Base-by-base conservation (phyloP, 192 early-diverging fungal genomes). In the Obelidium mucronatum region DNA sequence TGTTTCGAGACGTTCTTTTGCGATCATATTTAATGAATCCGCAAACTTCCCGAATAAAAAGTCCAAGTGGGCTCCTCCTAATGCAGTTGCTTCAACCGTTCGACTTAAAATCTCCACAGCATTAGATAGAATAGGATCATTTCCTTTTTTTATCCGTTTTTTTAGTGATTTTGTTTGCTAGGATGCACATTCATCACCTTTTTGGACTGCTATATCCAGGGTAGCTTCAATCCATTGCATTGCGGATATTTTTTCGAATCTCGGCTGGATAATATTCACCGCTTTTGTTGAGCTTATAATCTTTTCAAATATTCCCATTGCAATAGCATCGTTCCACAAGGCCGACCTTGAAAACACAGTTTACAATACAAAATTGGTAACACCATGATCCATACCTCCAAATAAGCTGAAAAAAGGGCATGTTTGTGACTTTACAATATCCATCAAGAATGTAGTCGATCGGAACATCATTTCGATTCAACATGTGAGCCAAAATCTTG, bases 371-470 rank as follows among this genome's bases (percentile, higher is more conserved):
- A 34, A 19, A 11, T 11, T 5, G 22, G 11, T 39, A 65, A 34
- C 28, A 59, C 8, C 26, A 0, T 24, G 24, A 59, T 19, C 24
- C 24, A 30, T 5, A 65, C 48, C 67, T 42, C 67, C 69, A 72
- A 36, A 72, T 19, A 6, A 56, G 35, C 34, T 72, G 69, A 4
- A 72, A 34, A 58, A 56, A 72, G 6, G 69, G 69, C 17, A 56
- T 35, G 19, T 19, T 15, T 15, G 67, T 51, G 5, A 52, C 42
- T n/a, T 17, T 11, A 40, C 67, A 68, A n/a, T 39, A 19, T 40
- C 54, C 53, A 33, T 72, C 31, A 19, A 72, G 51, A 58, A 72
- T 72, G 33, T 19, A 30, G 22, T 53, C 15, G 34, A 72, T 58
- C 8, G 54, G 55, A 8, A 5, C 35, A 19, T 72, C 69, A 28